phyloP scores from a whole-genome alignment of 306 rosid genomes.

The Comarum palustre region DNA sequence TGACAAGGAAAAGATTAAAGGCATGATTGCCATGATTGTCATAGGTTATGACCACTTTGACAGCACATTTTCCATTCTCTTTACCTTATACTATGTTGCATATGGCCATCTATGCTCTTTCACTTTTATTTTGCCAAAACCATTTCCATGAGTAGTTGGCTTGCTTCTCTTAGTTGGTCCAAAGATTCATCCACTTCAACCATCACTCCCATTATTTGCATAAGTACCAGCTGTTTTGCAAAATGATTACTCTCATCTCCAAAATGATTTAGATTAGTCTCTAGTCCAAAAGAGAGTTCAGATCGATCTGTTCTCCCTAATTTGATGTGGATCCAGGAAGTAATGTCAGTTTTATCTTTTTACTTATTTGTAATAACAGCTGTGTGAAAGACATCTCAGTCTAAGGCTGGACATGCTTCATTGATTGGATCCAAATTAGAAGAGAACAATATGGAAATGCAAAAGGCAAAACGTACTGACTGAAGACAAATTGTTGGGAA shows the following conservation, averaged over 20 bases:
- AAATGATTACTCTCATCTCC: not conserved
- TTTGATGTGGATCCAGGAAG: not conserved
- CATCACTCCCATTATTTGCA: not conserved
- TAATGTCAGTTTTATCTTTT: not conserved
- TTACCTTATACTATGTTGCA: not conserved
- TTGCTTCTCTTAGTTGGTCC: not conserved
- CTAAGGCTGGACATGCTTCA: too few species aligned
- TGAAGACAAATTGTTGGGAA: not conserved
- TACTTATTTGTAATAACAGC: not conserved
- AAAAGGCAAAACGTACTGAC: not conserved
- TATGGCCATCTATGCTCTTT: not conserved
- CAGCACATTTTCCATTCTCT: not conserved
- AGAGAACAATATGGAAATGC: not conserved
- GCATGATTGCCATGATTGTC: not conserved
- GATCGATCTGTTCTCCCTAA: not conserved
- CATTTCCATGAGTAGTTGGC: not conserved
- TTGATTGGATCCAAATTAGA: not conserved
- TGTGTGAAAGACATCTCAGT: too few species aligned
- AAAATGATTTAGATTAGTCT: not conserved
- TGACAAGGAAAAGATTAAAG: not conserved
- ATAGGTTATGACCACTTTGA: not conserved
- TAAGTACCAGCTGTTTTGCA: not conserved
- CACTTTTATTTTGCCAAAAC: not conserved
- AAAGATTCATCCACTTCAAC: not conserved
- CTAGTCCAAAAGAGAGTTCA: not conserved